These are phyloP conservation scores for Aureobasidium mangrovei DNA, from an alignment of 2,329 filamentous ascomycete genomes.

Conservation along the genomic window DNA sequence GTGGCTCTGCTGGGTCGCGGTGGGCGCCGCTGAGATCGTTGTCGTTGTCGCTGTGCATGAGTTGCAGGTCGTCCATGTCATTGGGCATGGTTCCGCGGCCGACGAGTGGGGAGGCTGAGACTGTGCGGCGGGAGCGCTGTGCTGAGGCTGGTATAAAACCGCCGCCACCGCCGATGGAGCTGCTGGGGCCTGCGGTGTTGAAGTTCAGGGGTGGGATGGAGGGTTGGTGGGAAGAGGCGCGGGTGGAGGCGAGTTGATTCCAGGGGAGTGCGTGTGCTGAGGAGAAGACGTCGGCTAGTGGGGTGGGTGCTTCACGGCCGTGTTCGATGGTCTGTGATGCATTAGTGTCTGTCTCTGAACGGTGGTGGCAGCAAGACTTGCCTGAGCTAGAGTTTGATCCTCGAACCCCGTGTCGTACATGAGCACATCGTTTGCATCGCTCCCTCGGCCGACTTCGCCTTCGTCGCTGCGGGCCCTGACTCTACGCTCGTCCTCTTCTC, in stretches of 20 bases:
- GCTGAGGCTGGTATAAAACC: slow-evolving; percentile 21
- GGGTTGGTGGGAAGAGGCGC: slow-evolving; percentile 37
- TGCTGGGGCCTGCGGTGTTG: not conserved
- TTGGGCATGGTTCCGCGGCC: slow-evolving; percentile 33
- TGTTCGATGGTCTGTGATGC: slow-evolving; percentile 51
- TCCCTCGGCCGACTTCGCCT: slow-evolving; percentile 15
- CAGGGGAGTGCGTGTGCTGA: slow-evolving; percentile 54
- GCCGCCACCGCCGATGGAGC: slow-evolving; percentile 8
- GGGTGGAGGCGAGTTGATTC: slow-evolving; percentile 49
- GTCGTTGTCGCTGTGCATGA: slow-evolving; percentile 10
- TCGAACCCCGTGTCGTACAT: slow-evolving; percentile 13
- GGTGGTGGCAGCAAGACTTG: not conserved
- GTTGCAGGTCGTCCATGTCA: not conserved
- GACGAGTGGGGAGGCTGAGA: slow-evolving; percentile 53
- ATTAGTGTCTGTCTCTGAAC: not conserved
- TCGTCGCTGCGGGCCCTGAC: slow-evolving; percentile 27
- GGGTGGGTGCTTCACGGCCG: slow-evolving; percentile 57
- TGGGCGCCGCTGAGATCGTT: not conserved
- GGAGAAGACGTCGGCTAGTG: slow-evolving; percentile 55
- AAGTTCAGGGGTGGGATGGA: not conserved
- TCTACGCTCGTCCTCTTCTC: slow-evolving; percentile 20
- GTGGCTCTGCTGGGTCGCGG: not conserved
- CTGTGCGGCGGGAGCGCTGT: slow-evolving; percentile 44
- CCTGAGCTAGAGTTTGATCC: not conserved
- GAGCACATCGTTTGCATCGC: not conserved